These are phyloP conservation scores for Naegleria fowleri DNA, from an alignment of 208 protist species.

Conservation along the genomic window DNA sequence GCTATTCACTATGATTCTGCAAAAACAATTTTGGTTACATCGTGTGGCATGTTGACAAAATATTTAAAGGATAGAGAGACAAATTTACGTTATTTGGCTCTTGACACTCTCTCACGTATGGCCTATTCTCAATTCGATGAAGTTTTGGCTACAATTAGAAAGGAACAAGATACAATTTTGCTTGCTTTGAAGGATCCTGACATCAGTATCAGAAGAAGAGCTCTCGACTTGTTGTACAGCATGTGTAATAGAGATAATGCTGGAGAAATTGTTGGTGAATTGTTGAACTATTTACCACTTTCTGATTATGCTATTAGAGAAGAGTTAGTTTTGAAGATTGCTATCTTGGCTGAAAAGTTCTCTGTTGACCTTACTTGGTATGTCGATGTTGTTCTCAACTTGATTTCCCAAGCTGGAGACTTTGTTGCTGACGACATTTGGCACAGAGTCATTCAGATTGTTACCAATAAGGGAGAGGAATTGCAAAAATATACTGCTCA, in stretches of 20 bases:
- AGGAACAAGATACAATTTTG: slow-evolving; percentile 82
- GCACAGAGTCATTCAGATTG: slow-evolving; percentile 81
- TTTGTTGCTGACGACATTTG: slow-evolving; percentile 83
- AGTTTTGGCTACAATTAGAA: slow-evolving; percentile 60
- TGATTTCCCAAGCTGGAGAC: slow-evolving; percentile 91
- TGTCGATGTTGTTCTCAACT: slow-evolving; percentile 89
- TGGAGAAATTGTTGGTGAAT: slow-evolving; percentile 80
- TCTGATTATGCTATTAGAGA: slow-evolving; percentile 82
- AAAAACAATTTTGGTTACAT: not conserved
- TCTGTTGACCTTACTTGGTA: slow-evolving; percentile 85
- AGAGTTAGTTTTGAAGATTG: slow-evolving; percentile 83
- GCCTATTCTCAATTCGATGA: slow-evolving; percentile 29
- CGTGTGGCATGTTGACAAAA: not conserved
- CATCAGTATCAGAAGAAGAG: slow-evolving; percentile 90
- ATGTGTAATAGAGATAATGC: slow-evolving; percentile 88
- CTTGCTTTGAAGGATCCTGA: slow-evolving; percentile 87
- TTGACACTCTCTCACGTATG: slow-evolving; percentile 67
- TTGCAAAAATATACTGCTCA: slow-evolving; percentile 77
- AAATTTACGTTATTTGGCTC: slow-evolving; percentile 77
- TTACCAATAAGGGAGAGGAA: slow-evolving; percentile 75
- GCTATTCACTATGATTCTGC: slow-evolving; percentile 70
- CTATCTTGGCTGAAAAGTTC: slow-evolving; percentile 90
- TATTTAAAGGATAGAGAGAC: slow-evolving; percentile 46
- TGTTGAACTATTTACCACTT: slow-evolving; percentile 77
- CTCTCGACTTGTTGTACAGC: slow-evolving; percentile 91